Conservation (phyloP, 495 filamentous ascomycete genomes). For the Parachaetomium inaequale region DNA sequence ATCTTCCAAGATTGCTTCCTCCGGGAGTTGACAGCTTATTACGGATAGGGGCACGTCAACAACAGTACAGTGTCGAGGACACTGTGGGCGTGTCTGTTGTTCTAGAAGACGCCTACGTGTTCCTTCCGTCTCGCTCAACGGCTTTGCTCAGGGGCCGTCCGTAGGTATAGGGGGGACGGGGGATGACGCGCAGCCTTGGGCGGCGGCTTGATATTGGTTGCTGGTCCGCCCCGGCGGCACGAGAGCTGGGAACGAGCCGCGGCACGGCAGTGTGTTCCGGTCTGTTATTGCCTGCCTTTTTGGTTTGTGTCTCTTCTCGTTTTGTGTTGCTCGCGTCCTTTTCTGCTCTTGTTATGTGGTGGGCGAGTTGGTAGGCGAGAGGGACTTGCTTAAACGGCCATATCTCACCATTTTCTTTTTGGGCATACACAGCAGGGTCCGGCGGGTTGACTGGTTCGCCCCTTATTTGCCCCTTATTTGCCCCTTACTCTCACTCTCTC, state of each 20-base stretch:
- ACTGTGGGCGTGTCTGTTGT: not conserved
- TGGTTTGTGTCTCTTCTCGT: not conserved
- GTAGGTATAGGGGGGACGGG: not conserved
- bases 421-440: too few relatives aligned
- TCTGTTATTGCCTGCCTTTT: not conserved
- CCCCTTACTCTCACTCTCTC: too few relatives aligned
- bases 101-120: not conserved
- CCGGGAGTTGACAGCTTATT: not conserved
- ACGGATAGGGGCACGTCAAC: not conserved
- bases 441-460: too few relatives aligned
- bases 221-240: not conserved
- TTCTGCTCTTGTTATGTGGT: too few relatives aligned
- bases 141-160: too few relatives aligned
- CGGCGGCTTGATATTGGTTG: conserved; percentile 9
- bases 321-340: too few relatives aligned
- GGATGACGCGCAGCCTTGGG: conserved; percentile 10
- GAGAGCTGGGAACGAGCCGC: not conserved
- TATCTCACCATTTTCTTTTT: too few relatives aligned
- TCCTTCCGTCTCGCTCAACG: not conserved
- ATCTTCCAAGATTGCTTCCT: conserved; percentile 8
- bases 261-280: not conserved
- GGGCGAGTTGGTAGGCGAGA: too few relatives aligned
- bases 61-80: not conserved
- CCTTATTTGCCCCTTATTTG: too few relatives aligned
- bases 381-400: too few relatives aligned